Conservation (phyloP, 2,329 filamentous ascomycete genomes). For the Botrytis elliptica region DNA sequence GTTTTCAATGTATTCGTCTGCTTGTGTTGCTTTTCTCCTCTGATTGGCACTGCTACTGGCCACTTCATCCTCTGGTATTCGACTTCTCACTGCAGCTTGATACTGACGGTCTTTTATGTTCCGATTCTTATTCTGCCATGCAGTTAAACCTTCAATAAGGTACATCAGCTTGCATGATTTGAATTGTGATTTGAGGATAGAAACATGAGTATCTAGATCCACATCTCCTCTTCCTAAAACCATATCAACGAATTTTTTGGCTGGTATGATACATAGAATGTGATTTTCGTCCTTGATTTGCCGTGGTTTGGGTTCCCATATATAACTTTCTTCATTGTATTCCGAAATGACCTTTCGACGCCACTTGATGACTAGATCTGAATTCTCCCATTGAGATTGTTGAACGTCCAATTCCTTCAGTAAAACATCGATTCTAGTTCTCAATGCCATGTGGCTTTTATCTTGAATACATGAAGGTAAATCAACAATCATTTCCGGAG, state of each 20-base stretch:
- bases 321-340: constrained; percentile 47
- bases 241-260: constrained; percentile 64
- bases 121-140: constrained; percentile 68
- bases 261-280: constrained; percentile 57
- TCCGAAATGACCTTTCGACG: constrained; percentile 50
- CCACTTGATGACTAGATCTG: constrained; percentile 53
- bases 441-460: constrained; percentile 42
- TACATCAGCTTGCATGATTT: constrained; percentile 59
- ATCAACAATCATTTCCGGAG: constrained; percentile 75
- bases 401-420: constrained; percentile 52
- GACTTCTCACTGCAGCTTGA: constrained; percentile 59
- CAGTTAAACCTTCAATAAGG: constrained; percentile 65
- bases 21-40: constrained; percentile 43
- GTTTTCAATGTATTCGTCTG: constrained; percentile 52
- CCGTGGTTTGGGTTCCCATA: constrained; percentile 49
- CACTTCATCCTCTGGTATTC: constrained; percentile 42
- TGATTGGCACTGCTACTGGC: constrained; percentile 18
- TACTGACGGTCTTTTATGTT: constrained; percentile 68
- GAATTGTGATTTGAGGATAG: constrained; percentile 54
- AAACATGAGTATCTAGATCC: constrained; percentile 59
- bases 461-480: constrained; percentile 54
- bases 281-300: constrained; percentile 49
- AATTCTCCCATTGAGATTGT: constrained; percentile 46
- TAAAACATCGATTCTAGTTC: constrained; percentile 49
- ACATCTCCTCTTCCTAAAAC: constrained; percentile 48